phyloP scores from a whole-genome alignment of 73 alveolate genomes.

The Uronychia setigera region DNA sequence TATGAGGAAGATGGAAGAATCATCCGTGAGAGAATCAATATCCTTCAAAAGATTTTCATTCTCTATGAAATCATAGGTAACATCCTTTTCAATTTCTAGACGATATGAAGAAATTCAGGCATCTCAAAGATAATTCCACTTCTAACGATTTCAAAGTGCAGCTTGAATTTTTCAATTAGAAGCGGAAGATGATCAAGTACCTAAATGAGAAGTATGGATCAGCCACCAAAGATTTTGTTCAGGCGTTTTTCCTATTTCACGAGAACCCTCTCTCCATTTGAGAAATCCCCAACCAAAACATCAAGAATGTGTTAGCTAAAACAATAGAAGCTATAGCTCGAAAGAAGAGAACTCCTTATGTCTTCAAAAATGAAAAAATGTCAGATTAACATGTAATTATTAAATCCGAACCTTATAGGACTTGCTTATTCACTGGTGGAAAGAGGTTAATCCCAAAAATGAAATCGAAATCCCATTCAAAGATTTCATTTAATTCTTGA shows the following conservation, averaged over 20 bases:
- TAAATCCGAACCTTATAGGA: neutral
- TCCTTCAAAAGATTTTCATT: neutral
- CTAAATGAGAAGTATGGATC: neutral
- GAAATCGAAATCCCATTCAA: neutral
- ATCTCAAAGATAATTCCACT: neutral
- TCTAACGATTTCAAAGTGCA: neutral
- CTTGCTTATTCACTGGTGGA: neutral
- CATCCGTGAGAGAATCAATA: neutral
- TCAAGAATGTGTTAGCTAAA: neutral
- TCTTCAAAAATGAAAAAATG: neutral
- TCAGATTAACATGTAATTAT: neutral
- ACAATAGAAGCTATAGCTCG: neutral
- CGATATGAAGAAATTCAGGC: neutral
- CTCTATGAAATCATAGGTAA: neutral
- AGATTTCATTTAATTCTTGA: neutral
- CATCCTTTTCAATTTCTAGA: neutral
- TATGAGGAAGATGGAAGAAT: neutral
- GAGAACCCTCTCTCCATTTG: neutral
- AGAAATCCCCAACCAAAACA: neutral
- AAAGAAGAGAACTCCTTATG: neutral
- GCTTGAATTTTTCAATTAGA: neutral
- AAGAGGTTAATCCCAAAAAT: neutral
- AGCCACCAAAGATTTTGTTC: neutral
- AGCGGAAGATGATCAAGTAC: neutral
- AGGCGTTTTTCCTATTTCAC: neutral